Conservation (phyloP, 345 rosid species). For the Salix arbutifolia region DNA sequence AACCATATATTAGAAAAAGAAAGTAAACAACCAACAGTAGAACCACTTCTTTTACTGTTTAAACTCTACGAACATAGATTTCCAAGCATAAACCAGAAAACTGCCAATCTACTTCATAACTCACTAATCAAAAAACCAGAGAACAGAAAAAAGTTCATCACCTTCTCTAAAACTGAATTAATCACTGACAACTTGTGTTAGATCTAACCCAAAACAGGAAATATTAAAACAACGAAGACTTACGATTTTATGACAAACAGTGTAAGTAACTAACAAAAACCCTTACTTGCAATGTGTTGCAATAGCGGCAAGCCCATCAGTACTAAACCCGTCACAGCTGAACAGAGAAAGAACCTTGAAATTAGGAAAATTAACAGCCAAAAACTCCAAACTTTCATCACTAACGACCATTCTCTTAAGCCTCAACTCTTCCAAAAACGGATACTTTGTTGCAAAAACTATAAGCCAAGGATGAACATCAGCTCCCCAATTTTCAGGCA, state of each 20-base stretch:
- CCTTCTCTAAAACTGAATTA: neutral
- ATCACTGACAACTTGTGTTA: neutral
- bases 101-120: constrained; percentile 1
- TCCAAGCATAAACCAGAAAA: constrained; percentile 4
- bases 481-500: constrained; percentile 69
- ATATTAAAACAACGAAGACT: neutral
- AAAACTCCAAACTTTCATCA: constrained; percentile 55
- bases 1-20: neutral
- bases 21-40: neutral
- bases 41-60: constrained; percentile 9
- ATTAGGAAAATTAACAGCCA: constrained; percentile 44
- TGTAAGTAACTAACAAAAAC: neutral
- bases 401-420: constrained; percentile 65
- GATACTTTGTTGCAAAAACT: constrained; percentile 47
- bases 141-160: neutral
- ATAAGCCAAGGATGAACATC: constrained; percentile 55
- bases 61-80: neutral
- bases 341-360: constrained; percentile 52
- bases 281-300: constrained; percentile 61
- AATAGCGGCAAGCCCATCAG: constrained; percentile 52
- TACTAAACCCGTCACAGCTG: constrained; percentile 69
- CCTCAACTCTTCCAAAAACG: constrained; percentile 54
- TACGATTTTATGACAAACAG: neutral
- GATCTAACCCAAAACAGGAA: neutral
- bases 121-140: neutral